Conservation (phyloP, 202 grass and related monocot species). For the Bolboschoenoplectus hybrid region DNA sequence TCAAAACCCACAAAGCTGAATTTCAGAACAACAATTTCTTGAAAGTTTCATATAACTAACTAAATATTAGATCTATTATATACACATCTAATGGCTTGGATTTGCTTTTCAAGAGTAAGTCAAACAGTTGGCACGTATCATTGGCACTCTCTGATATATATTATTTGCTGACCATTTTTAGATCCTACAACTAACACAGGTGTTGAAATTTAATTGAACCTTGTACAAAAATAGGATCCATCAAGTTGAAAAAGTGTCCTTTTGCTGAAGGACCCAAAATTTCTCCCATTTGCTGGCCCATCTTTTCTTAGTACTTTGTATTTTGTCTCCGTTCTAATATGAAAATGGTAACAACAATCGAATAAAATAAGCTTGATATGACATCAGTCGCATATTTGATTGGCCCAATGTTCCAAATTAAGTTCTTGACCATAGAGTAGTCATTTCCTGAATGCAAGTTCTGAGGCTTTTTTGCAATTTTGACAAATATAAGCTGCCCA, state of each 20-base stretch:
- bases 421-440: background rate
- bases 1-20: background rate
- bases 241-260: background rate
- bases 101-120: background rate
- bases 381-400: background rate
- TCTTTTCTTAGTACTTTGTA: background rate
- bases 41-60: background rate
- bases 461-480: background rate
- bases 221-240: background rate
- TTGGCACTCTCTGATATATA: background rate
- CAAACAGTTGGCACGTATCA: background rate
- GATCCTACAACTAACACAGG: background rate
- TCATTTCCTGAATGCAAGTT: conserved; percentile 1
- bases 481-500: background rate
- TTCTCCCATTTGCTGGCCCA: background rate
- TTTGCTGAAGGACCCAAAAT: background rate
- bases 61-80: background rate
- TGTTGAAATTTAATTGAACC: background rate
- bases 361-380: background rate
- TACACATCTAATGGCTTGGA: background rate
- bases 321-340: background rate
- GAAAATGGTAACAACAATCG: background rate
- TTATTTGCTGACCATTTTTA: background rate
- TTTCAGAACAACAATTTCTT: conserved; percentile 1
- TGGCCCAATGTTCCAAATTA: background rate